A percentile compares a stretch with the other conserved stretches of the same genome.
Evolutionary conservation across 805 yeast genomes (phyloP).

Genomic region (Candida jianshihensis): DNA sequence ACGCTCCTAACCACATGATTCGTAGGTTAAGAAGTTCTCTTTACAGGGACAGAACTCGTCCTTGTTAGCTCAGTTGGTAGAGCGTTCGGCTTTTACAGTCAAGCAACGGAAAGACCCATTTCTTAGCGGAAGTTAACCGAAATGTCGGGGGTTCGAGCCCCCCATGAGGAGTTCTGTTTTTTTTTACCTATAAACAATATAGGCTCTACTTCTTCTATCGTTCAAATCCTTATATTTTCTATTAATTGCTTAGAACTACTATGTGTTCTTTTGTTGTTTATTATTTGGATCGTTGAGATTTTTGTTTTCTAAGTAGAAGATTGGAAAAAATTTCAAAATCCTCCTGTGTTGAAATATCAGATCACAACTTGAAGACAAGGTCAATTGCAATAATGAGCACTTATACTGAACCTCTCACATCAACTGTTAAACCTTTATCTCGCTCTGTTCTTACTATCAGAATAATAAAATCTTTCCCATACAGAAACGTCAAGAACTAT

Average conservation of each 20-base stretch:
- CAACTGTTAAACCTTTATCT: conserved; percentile 53
- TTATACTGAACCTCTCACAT: conserved; percentile 70
- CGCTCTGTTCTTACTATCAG: conserved; percentile 79
- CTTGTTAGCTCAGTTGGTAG: conserved; percentile 63
- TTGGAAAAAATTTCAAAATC: no score
- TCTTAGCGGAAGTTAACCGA: conserved; percentile 34
- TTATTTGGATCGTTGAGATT: no score
- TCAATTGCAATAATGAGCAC: conserved; percentile 11
- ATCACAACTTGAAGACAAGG: no score
- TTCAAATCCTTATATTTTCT: no score
- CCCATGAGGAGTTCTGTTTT: conserved; percentile 38
- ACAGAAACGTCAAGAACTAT: conserved; percentile 76
- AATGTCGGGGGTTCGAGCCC: conserved; percentile 47
- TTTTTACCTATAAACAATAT: conserved; percentile 6
- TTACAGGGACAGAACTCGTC: conserved; percentile 39
- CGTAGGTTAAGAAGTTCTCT: background rate
- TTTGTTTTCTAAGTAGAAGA: no score
- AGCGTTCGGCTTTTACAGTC: conserved; percentile 58
- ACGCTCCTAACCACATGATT: no score
- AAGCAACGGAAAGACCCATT: conserved; percentile 20
- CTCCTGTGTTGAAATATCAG: no score
- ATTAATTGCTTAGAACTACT: no score
- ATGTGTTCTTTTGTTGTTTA: no score
- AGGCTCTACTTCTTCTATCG: no score
- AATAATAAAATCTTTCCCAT: conserved; percentile 85